Evolutionary conservation across 192 early-diverging fungal species (phyloP), one percentile per base, ranked within the genome.

Genomic region (Podila epicladia): DNA sequence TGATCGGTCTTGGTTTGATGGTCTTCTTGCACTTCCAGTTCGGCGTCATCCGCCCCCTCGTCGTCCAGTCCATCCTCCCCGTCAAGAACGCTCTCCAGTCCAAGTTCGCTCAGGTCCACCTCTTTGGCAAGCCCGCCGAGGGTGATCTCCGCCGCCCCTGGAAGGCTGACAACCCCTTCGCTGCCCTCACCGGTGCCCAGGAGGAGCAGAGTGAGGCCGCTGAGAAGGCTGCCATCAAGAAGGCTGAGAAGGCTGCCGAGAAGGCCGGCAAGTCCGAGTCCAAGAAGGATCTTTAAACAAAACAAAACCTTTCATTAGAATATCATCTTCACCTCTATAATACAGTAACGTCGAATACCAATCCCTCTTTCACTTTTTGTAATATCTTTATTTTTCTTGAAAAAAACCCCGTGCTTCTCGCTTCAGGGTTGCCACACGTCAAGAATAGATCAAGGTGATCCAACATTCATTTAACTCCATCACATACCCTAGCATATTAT

Each of bases 61-160:
- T 97, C 20, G 87, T 97, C 73, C 97, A 98, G 86, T 89, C 90
- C 19, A 84, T 97, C 65, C 75, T 98, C 35, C 93, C 92, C 5
- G 71, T 94, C 75, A 89, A 92, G 75, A 91, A 89, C 62, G 77
- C 94, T 61, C 86, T 90, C 64, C 85, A 85, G 67, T 90, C 88
- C 72, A 93, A 89, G 83, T 83, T 94, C 29, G 91, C 95, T 63
- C 88, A 92, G 83, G 90, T 98, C 83, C 90, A 97, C 74, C 45
- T 97, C 41, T 86, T 93, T 76, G 89, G 91, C 49, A 84, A 92
- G 82, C 82, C 88, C 12, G 91, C 97, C 24, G 90, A 87, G 58
- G 95, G 93, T 74, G 91, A 91, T 19, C 86, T 98, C 55, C 89
- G 86, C 74, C 90, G 97, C 64, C 97, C 97, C 20, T 98, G 95